These are phyloP conservation scores for Taxawa tesnikishii DNA, from an alignment of 2,329 filamentous ascomycete genomes.

Conservation along the genomic window DNA sequence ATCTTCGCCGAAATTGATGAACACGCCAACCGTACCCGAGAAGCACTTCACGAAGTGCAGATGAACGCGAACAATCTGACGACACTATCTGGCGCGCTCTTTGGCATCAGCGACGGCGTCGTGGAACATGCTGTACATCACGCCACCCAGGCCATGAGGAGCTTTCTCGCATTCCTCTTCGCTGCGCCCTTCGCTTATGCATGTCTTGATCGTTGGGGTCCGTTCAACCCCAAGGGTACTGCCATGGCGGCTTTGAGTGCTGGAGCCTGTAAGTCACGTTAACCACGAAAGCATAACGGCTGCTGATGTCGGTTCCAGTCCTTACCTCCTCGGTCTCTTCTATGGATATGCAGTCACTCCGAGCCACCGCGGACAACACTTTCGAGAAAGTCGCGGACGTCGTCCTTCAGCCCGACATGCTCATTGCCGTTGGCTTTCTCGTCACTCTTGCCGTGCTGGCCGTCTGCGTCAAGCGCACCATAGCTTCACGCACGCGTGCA, in stretches of 20 bases:
- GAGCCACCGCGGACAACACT: no score
- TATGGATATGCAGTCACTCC: no score
- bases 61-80: conserved; percentile 3
- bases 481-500: no score
- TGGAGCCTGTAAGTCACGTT: conserved; percentile 1
- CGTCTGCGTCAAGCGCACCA: no score
- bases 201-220: conserved; percentile 4
- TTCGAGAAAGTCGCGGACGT: no score
- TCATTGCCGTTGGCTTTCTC: no score
- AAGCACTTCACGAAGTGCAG: conserved; percentile 2
- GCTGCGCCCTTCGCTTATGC: conserved; percentile 1
- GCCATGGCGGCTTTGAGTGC: conserved; percentile 2
- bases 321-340: no score
- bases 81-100: not conserved
- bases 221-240: not conserved
- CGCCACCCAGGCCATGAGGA: conserved; percentile 1
- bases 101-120: not conserved
- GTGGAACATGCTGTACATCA: not conserved
- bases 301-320: no score
- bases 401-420: no score
- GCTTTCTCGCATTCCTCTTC: not conserved
- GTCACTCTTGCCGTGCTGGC: no score
- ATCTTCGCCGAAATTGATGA: no score
- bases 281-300: no score
- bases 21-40: not conserved